phyloP scores from a whole-genome alignment of 257 asterid genomes.

The Capsicum baccatum region DNA sequence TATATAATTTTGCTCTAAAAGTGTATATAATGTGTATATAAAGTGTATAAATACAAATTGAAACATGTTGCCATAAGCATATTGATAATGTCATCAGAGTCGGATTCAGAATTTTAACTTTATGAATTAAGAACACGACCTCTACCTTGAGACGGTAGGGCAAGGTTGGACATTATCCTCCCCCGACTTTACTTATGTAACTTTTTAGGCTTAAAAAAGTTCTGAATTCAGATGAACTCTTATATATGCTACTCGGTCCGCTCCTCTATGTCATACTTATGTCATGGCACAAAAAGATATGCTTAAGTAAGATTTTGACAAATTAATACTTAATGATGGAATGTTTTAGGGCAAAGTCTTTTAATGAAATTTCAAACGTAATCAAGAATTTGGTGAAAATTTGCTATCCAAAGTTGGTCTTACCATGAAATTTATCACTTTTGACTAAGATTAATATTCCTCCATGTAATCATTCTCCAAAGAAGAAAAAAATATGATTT shows the following conservation, averaged over 20 bases:
- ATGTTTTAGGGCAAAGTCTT: neutral
- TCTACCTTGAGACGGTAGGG: neutral
- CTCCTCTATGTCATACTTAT: neutral
- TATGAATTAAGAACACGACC: neutral
- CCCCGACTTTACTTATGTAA: neutral
- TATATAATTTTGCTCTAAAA: no score
- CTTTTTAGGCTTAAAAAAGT: no score
- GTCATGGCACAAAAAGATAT: neutral
- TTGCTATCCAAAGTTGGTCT: neutral
- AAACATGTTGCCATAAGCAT: neutral
- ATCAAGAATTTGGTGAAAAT: slow-evolving; percentile 2
- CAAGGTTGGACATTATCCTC: neutral
- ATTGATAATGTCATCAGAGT: neutral
- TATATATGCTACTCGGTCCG: no score
- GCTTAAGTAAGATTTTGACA: neutral
- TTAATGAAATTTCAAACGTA: neutral
- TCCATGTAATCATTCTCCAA: neutral
- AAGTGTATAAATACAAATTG: neutral
- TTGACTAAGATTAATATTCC: neutral
- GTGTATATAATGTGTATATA: no score
- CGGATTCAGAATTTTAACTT: neutral
- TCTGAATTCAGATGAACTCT: neutral
- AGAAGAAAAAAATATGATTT: neutral
- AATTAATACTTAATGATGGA: neutral
- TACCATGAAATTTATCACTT: neutral